A percentile compares a stretch with the other conserved stretches of the same genome.
phyloP scores from a whole-genome alignment of 352 stramenopile genomes.

The Globisporangium yorkense region DNA sequence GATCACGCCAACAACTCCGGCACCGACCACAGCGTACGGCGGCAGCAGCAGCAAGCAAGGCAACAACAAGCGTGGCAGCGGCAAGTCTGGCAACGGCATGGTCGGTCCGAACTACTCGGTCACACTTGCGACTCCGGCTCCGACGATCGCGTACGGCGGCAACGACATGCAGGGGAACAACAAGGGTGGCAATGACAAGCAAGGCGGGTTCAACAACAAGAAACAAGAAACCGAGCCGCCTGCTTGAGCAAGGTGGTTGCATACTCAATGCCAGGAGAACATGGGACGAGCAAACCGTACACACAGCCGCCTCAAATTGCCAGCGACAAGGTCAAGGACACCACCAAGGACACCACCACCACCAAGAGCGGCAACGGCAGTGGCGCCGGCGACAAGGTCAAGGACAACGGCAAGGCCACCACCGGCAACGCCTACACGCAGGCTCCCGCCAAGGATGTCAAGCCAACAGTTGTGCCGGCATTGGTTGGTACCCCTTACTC shows the following conservation, averaged over 20 bases:
- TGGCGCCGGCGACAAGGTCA: background rate
- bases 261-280: too few relatives aligned
- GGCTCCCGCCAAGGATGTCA: background rate
- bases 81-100: background rate
- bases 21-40: background rate
- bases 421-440: background rate
- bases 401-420: background rate
- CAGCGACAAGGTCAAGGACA: too few relatives aligned
- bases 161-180: background rate
- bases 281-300: too few relatives aligned
- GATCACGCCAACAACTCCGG: background rate
- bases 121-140: conserved; percentile 2
- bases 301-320: too few relatives aligned
- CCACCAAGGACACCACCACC: background rate
- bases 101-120: background rate
- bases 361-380: conserved; percentile 2
- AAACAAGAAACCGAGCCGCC: too few relatives aligned
- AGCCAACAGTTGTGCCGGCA: too few relatives aligned
- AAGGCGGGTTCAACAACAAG: background rate
- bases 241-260: too few relatives aligned
- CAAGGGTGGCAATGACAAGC: background rate
- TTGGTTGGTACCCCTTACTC: too few relatives aligned
- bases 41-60: background rate
- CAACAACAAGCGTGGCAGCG: background rate
- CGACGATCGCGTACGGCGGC: background rate